A percentile compares a stretch with the other conserved stretches of the same genome.
These are phyloP conservation scores for Thermothielavioides terrestris DNA, from an alignment of 495 filamentous ascomycete genomes.

Conservation along the genomic window DNA sequence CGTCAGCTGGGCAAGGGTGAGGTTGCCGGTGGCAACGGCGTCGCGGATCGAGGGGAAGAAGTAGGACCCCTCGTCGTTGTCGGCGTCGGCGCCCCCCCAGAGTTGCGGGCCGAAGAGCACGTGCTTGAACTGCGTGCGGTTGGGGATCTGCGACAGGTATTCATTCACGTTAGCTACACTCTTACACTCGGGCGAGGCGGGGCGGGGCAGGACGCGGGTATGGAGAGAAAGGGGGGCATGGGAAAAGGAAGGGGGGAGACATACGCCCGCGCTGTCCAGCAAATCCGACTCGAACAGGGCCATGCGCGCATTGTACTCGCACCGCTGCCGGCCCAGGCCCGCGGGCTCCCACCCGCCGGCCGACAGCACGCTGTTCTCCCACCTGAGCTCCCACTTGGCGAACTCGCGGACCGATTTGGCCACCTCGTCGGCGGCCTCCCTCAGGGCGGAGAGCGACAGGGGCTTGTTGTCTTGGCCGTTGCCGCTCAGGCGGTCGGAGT, in stretches of 20 bases:
- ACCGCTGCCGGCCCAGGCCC: constrained; percentile 51
- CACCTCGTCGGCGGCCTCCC: constrained; percentile 53
- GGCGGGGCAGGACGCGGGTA: too few relatives aligned
- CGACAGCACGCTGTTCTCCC: constrained; percentile 60
- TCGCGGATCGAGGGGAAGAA: constrained; percentile 88
- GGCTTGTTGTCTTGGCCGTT: too few relatives aligned
- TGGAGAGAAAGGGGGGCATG: too few relatives aligned
- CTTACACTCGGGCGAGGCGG: too few relatives aligned
- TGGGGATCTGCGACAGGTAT: constrained; percentile 75
- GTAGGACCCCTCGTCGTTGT: constrained; percentile 58
- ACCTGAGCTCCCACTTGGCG: constrained; percentile 57
- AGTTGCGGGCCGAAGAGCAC: constrained; percentile 75
- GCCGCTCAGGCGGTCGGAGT: constrained; percentile 17
- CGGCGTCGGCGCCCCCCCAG: constrained; percentile 59
- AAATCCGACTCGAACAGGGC: constrained; percentile 74
- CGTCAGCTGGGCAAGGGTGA: constrained; percentile 58
- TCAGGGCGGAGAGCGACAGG: constrained; percentile 51
- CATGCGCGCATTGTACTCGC: constrained; percentile 64
- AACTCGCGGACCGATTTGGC: constrained; percentile 53
- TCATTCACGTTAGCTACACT: background rate
- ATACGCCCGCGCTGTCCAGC: constrained; percentile 71
- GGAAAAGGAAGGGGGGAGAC: constrained; percentile 19
- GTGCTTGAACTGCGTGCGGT: constrained; percentile 91
- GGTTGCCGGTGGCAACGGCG: constrained; percentile 62
- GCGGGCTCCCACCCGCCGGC: constrained; percentile 62